Conservation (phyloP, 495 filamentous ascomycete genomes). For the Daldinia bambusicola region DNA sequence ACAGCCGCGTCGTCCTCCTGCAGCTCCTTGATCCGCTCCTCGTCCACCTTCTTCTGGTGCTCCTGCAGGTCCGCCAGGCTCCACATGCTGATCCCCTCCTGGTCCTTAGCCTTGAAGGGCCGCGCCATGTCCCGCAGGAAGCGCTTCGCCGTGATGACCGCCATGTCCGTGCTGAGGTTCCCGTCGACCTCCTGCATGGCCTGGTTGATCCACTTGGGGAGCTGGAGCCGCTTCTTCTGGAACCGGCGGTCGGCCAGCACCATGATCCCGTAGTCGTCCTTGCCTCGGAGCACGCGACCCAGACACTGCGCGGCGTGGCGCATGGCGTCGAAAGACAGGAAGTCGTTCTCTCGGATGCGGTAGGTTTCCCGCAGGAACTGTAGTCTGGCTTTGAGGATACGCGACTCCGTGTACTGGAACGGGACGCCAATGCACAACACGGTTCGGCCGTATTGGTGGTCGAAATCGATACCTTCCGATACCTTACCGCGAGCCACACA, state of each 20-base stretch:
- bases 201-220: constrained; percentile 98
- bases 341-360: constrained; percentile 96
- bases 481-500: constrained; percentile 98
- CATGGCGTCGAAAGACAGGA: constrained; percentile 99
- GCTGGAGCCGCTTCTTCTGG: constrained; percentile 84
- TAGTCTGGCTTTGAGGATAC: constrained; percentile 94
- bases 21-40: constrained; percentile 63
- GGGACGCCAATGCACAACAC: constrained; percentile 97
- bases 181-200: constrained; percentile 83
- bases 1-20: constrained; percentile 38
- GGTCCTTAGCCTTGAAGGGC: constrained; percentile 82
- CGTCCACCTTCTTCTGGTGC: constrained; percentile 80
- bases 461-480: constrained; percentile 97
- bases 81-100: constrained; percentile 95
- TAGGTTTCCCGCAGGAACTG: constrained; percentile 97
- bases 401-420: constrained; percentile 98
- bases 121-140: constrained; percentile 92
- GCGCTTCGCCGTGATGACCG: constrained; percentile 84
- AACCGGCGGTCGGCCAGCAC: constrained; percentile 94
- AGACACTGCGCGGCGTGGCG: constrained; percentile 96
- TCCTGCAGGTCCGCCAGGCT: constrained; percentile 76
- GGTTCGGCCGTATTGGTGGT: constrained; percentile 97
- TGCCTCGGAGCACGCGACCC: constrained; percentile 93
- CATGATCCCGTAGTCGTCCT: constrained; percentile 99
- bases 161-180: constrained; percentile 95